Conservation (phyloP, 73 alveolate species). For the Halteria grandinella region DNA sequence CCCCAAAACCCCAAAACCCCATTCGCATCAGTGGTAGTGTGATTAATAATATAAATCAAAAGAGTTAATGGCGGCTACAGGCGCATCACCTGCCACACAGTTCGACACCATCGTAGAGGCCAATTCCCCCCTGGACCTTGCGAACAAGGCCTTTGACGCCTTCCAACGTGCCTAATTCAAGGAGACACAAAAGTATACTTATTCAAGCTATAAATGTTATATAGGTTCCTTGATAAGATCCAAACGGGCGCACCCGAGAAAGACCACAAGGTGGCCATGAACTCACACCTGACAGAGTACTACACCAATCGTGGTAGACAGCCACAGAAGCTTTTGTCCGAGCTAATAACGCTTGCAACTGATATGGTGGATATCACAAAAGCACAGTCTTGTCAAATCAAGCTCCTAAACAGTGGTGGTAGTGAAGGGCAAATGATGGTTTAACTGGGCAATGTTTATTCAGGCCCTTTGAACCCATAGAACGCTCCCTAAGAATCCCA, state of each 20-base stretch:
- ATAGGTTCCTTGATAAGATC: conserved; percentile 23
- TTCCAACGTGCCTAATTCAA: conserved; percentile 15
- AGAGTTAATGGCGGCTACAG: too few species aligned
- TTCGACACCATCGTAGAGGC: too few species aligned
- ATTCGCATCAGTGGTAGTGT: too few species aligned
- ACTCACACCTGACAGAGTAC: conserved; percentile 2
- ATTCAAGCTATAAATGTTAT: not conserved
- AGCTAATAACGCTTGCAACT: not conserved
- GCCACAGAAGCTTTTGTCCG: conserved; percentile 34
- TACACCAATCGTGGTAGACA: conserved; percentile 13
- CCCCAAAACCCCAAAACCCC: too few species aligned
- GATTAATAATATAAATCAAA: too few species aligned
- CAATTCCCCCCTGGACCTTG: too few species aligned
- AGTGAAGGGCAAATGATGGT: not conserved
- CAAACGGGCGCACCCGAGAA: not conserved
- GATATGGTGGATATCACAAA: conserved; percentile 45
- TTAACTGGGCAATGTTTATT: conserved; percentile 8
- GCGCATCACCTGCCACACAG: too few species aligned
- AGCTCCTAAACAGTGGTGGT: not conserved
- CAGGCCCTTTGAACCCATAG: not conserved
- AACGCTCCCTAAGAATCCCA: not conserved
- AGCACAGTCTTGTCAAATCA: not conserved
- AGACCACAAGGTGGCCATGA: conserved; percentile 2
- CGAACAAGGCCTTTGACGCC: conserved; percentile 39
- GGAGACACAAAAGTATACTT: conserved; percentile 24